phyloP scores from a whole-genome alignment of 2,329 filamentous ascomycete species.

The Cladosporium sphaerospermum region DNA sequence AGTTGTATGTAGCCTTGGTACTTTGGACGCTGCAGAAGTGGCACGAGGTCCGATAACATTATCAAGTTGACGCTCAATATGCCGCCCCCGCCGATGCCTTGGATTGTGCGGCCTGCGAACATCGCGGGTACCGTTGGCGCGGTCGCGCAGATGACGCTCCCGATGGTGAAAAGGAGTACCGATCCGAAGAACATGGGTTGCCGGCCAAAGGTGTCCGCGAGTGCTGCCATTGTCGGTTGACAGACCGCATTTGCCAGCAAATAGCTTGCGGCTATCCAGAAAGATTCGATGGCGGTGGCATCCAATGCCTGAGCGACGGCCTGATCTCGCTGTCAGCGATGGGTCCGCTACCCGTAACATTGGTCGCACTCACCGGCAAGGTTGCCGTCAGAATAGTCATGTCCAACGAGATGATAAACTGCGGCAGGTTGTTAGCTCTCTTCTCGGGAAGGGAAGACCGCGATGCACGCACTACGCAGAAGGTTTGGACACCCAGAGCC shows the following conservation, averaged over 20 bases:
- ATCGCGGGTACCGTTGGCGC: conserved; percentile 33
- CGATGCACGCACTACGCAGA: not conserved
- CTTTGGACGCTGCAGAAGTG: conserved; percentile 18
- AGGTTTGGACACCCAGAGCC: not conserved
- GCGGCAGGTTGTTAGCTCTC: not conserved
- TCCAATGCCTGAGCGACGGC: conserved; percentile 32
- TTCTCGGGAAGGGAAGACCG: not conserved
- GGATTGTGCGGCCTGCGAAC: conserved; percentile 39
- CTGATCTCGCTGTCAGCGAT: conserved; percentile 16
- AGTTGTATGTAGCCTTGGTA: conserved; percentile 22
- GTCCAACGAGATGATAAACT: conserved; percentile 45
- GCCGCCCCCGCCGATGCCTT: conserved; percentile 44
- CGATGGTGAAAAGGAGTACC: conserved; percentile 41
- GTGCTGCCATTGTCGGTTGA: conserved; percentile 37
- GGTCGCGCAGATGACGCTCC: conserved; percentile 40
- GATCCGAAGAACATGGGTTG: conserved; percentile 39
- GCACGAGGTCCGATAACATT: conserved; percentile 38
- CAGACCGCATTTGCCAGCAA: conserved; percentile 41
- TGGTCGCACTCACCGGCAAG: conserved; percentile 35
- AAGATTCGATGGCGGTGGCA: conserved; percentile 33
- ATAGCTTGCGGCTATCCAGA: conserved; percentile 48
- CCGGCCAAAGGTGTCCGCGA: conserved; percentile 46
- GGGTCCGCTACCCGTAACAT: not conserved
- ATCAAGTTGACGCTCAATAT: conserved; percentile 38
- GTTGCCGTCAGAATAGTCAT: conserved; percentile 43